Conservation (phyloP, 768 basidiomycete species). For the Sutorius australiensis region DNA sequence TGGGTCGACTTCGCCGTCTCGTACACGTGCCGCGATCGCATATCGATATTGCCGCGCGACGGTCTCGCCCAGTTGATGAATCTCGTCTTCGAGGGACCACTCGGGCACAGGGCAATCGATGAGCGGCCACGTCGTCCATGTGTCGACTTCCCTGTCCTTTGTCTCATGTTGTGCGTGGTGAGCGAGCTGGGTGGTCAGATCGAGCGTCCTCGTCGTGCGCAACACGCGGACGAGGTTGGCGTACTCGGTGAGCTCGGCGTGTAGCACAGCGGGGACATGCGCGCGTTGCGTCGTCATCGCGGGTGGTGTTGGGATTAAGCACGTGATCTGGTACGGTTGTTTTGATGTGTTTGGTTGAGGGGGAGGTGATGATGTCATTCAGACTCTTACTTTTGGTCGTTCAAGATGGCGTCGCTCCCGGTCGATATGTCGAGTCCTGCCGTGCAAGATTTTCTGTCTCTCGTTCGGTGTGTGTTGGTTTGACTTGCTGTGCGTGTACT, state of each 20-base stretch:
- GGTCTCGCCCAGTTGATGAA: conserved; percentile 44
- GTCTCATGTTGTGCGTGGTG: conserved; percentile 17
- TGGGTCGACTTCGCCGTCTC: conserved; percentile 7
- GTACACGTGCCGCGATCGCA: background rate
- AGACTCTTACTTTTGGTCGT: too few relatives aligned
- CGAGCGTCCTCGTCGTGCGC: conserved; percentile 53
- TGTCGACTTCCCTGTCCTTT: conserved; percentile 33
- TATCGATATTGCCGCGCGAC: conserved; percentile 23
- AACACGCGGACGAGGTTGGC: conserved; percentile 61
- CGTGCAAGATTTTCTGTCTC: conserved; percentile 61
- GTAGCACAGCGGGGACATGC: conserved; percentile 49
- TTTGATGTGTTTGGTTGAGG: conserved; percentile 7
- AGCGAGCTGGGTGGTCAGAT: conserved; percentile 53
- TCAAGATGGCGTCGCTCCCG: conserved; percentile 52
- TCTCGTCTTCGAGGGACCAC: conserved; percentile 70
- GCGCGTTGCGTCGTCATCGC: conserved; percentile 25
- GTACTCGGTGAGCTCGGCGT: conserved; percentile 66
- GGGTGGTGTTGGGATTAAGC: background rate
- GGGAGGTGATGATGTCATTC: conserved; percentile 14
- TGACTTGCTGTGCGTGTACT: background rate
- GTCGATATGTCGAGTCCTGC: conserved; percentile 58
- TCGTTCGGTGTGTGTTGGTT: conserved; percentile 44
- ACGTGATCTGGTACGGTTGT: conserved; percentile 1
- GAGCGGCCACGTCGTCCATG: conserved; percentile 79
- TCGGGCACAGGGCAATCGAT: conserved; percentile 65